Base-by-base conservation (phyloP, 768 basidiomycete species). In the Paxillus ammoniavirescens region DNA sequence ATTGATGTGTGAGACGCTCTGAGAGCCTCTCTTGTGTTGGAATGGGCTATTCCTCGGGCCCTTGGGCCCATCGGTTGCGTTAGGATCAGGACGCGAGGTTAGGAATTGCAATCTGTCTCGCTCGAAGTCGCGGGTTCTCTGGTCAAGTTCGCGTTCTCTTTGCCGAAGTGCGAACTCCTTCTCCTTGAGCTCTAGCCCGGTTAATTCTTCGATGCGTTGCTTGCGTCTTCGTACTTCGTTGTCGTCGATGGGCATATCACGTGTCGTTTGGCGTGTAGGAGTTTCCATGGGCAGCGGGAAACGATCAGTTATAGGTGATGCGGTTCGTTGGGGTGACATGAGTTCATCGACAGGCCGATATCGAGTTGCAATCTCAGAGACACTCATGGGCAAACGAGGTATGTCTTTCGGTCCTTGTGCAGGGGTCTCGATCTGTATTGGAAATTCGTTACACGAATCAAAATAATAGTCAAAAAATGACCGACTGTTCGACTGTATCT, bases 371-470 rank as follows among this genome's bases (percentile, higher is more conserved):
- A 90, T 70, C 57, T 82, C 77, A 8, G 76, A 79, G 23, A 89
- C 87, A 42, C 82, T 87, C 48, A 80, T 67, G 1, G 86, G 82
- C 23, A 87, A 66, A 15, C 81, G 80, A 33, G 86, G 87, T 10
- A 85, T 61, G 47, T 89, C 86, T 59, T 79, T 82, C 28, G 78
- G 81, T 12, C 77, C 75, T 13, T 82, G 82, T 10, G 83, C 83
- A 0, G 73, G 63, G 3, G 77, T 73, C 10, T 75, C 79, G 46
- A 81, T 69, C 85, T 84, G 55, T 9, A 50, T 36, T 26, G 13
- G 48, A 36, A 51, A 37, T 17, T 46, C 60, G 41, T 51, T 31
- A 45, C 8, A 54, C 21, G 49, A 15, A 48, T 13, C 36, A 54
- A 42, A 12, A 18, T 18, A 38, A 55, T 6, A 42, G 17, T 38